phyloP scores from a whole-genome alignment of 441 rosid genomes.

The Geranium incanum region DNA sequence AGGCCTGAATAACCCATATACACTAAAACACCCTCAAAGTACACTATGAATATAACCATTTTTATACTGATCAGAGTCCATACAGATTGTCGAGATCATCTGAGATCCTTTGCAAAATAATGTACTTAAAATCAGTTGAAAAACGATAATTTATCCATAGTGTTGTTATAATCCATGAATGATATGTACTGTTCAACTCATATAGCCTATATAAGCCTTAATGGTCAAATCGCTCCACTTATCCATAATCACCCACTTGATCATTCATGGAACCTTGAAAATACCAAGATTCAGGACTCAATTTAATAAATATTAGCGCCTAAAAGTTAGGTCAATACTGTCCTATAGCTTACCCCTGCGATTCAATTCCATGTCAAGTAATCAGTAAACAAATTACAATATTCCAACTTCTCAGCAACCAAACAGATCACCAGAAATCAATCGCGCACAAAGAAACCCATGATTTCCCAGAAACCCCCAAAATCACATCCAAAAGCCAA shows the following conservation, averaged over 20 bases:
- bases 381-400: neutral
- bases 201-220: neutral
- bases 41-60: neutral
- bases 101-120: neutral
- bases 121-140: neutral
- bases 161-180: neutral
- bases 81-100: neutral
- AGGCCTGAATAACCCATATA: neutral
- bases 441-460: neutral
- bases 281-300: neutral
- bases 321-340: neutral
- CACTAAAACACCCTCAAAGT: neutral
- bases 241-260: neutral
- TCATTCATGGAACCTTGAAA: neutral
- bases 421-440: neutral
- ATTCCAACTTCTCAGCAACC: neutral
- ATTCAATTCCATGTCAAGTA: neutral
- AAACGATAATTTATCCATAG: neutral
- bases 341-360: neutral
- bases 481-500: neutral
- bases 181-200: neutral
- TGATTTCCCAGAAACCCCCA: neutral
- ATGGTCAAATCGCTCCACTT: neutral
- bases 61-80: neutral
- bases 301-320: neutral